Conservation (phyloP, 306 rosid species). For the Styphnolobium japonicum region DNA sequence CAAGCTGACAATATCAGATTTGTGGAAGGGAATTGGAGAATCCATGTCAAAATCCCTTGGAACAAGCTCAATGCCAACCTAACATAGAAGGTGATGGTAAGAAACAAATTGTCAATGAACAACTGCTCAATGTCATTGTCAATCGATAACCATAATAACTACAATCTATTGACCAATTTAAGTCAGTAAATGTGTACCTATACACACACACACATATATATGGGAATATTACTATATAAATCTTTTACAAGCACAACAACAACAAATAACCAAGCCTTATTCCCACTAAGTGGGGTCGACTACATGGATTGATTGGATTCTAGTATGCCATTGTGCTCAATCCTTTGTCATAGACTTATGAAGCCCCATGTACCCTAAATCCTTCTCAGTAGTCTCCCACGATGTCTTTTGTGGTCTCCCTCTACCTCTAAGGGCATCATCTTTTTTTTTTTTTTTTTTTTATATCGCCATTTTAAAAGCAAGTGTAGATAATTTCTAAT, state of each 20-base stretch:
- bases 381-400: background rate
- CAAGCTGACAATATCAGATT: slow-evolving; percentile 73
- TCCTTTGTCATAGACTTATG: background rate
- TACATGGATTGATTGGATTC: too few relatives aligned
- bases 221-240: background rate
- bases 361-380: too few relatives aligned
- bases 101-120: slow-evolving; percentile 21
- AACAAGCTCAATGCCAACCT: slow-evolving; percentile 86
- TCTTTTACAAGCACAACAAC: background rate
- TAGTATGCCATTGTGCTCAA: too few relatives aligned
- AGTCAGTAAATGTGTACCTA: background rate
- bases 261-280: background rate
- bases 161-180: background rate
- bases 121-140: slow-evolving; percentile 8
- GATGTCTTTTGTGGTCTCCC: background rate
- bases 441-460: too few relatives aligned
- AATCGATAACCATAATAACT: background rate
- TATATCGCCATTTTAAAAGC: background rate
- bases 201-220: background rate
- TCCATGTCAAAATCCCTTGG: slow-evolving; percentile 88
- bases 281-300: background rate
- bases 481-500: background rate
- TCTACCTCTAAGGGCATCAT: background rate
- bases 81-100: background rate
- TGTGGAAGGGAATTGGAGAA: slow-evolving; percentile 66